These are phyloP conservation scores for Clonostachys sp. DNA, from an alignment of 2,329 filamentous ascomycete species.

Conservation along the genomic window DNA sequence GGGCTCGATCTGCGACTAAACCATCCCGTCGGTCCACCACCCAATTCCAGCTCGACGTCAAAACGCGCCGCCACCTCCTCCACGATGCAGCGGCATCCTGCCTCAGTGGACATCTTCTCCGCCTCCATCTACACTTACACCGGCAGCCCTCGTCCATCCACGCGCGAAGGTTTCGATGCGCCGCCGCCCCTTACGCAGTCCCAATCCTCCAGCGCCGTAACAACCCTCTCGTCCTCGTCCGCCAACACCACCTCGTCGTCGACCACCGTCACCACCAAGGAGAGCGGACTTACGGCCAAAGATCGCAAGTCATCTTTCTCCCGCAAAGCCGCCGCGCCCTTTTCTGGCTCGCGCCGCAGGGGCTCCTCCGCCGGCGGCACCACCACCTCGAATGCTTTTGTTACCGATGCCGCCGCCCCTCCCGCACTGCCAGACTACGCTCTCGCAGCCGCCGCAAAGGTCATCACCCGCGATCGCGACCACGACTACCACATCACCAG, in stretches of 20 bases:
- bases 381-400: conserved; percentile 28
- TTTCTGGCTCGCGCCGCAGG: conserved; percentile 36
- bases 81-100: conserved; percentile 4
- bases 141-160: conserved; percentile 19
- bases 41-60: too few relatives aligned
- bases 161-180: conserved; percentile 22
- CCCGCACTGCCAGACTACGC: conserved; percentile 51
- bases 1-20: too few relatives aligned
- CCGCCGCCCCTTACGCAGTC: conserved; percentile 1
- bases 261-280: conserved; percentile 7
- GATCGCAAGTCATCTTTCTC: conserved; percentile 48
- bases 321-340: conserved; percentile 46
- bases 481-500: conserved; percentile 8
- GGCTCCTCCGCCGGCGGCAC: conserved; percentile 23
- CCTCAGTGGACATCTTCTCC: conserved; percentile 8
- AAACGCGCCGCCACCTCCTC: not conserved
- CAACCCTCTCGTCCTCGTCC: conserved; percentile 2
- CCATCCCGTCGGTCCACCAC: too few relatives aligned
- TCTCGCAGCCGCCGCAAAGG: conserved; percentile 41
- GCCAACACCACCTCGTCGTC: conserved; percentile 3
- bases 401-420: conserved; percentile 41
- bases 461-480: conserved; percentile 22
- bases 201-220: not conserved
- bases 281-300: conserved; percentile 18
- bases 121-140: conserved; percentile 12